phyloP scores from a whole-genome alignment of 2,329 filamentous ascomycete genomes.

The Davidsoniella neocaledoniae region DNA sequence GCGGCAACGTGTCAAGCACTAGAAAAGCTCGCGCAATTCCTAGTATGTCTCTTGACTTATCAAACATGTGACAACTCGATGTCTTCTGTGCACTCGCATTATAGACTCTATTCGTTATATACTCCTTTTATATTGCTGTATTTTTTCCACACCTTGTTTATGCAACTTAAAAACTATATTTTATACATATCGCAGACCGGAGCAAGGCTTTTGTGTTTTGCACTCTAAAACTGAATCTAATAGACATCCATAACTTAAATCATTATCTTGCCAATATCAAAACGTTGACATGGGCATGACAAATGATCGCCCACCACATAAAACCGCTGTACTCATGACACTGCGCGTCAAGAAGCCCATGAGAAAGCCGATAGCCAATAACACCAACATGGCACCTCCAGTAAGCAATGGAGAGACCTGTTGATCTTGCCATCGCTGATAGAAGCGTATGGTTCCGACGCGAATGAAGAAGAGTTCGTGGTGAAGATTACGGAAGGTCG shows the following conservation, averaged over 20 bases:
- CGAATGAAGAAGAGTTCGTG: conserved; percentile 21
- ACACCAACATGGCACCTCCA: conserved; percentile 13
- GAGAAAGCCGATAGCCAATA: conserved; percentile 16
- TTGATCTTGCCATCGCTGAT: conserved; percentile 19
- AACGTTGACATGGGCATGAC: conserved; percentile 8
- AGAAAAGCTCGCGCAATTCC: conserved; percentile 4
- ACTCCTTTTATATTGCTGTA: neutral
- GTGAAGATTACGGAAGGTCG: conserved; percentile 9
- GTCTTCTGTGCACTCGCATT: too few species aligned
- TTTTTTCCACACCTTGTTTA: too few species aligned
- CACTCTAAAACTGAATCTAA: too few species aligned
- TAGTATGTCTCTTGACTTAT: neutral
- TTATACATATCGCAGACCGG: too few species aligned
- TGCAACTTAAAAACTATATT: too few species aligned
- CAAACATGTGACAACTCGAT: too few species aligned
- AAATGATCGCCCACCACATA: neutral
- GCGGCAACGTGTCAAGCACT: conserved; percentile 19
- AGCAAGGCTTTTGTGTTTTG: too few species aligned
- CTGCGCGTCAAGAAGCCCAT: conserved; percentile 9
- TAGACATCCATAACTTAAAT: too few species aligned
- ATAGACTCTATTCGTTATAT: too few species aligned
- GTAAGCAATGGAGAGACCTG: conserved; percentile 17
- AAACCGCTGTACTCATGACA: neutral
- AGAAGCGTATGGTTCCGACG: conserved; percentile 18
- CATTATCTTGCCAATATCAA: neutral